Conservation (phyloP, 2,329 filamentous ascomycete species). For the Aspergillus sp. region DNA sequence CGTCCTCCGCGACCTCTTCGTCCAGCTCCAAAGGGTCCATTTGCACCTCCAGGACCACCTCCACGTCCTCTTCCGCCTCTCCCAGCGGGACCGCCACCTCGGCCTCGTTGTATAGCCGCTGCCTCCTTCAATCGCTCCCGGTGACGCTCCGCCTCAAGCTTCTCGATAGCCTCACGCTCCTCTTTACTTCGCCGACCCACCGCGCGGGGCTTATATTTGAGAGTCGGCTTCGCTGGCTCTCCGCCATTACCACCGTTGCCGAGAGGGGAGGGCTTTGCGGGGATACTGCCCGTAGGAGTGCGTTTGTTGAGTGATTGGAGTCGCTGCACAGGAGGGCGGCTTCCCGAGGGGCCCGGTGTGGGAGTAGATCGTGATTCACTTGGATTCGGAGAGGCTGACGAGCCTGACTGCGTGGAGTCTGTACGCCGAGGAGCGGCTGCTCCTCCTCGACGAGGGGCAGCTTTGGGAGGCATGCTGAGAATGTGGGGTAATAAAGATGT, state of each 20-base stretch:
- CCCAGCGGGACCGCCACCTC: constrained; percentile 21
- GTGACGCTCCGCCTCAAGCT: constrained; percentile 36
- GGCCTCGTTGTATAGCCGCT: constrained; percentile 33
- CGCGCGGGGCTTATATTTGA: constrained; percentile 41
- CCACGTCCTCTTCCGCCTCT: constrained; percentile 29
- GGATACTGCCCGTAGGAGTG: constrained; percentile 31
- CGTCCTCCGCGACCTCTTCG: constrained; percentile 18
- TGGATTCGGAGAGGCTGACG: constrained; percentile 1
- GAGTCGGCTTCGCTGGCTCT: constrained; percentile 30
- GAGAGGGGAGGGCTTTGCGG: constrained; percentile 6
- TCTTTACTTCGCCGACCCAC: constrained; percentile 40
- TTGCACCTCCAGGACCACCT: constrained; percentile 16
- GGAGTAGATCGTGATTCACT: constrained; percentile 4
- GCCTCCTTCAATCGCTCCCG: constrained; percentile 36
- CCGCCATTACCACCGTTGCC: constrained; percentile 11
- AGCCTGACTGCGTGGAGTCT: too few relatives aligned
- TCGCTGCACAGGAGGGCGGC: constrained; percentile 35
- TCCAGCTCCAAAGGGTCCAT: constrained; percentile 23
- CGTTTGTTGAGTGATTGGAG: constrained; percentile 40
- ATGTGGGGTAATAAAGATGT: background rate
- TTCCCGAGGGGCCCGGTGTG: constrained; percentile 12
- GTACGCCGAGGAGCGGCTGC: constrained; percentile 5
- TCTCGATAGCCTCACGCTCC: constrained; percentile 41
- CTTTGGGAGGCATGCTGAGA: constrained; percentile 30
- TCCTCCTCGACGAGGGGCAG: constrained; percentile 19